Evolutionary conservation across 371 early-diverging fungal species (phyloP).

Genomic region (Mortierella sp.): DNA sequence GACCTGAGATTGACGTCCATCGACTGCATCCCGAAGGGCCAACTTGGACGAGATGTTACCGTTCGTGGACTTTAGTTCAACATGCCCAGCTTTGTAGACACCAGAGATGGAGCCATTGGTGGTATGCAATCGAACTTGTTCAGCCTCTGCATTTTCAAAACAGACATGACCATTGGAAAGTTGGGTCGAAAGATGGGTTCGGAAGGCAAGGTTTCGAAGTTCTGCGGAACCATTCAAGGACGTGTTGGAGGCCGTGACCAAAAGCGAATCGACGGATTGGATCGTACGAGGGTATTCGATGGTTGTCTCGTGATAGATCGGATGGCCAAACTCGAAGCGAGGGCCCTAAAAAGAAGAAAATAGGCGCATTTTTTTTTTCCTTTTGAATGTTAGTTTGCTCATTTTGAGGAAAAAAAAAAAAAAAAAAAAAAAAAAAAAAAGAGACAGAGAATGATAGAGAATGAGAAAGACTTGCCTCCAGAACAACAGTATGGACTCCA

Average conservation of each 20-base stretch:
- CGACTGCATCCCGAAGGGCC: constrained; percentile 15
- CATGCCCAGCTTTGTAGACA: constrained; percentile 18
- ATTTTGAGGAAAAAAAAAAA: too few species aligned
- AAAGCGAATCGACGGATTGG: constrained; percentile 4
- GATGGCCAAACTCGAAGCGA: not conserved
- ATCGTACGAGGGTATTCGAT: constrained; percentile 25
- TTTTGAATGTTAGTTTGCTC: too few species aligned
- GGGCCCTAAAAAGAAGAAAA: constrained; percentile 10
- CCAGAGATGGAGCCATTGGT: constrained; percentile 27
- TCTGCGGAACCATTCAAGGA: not conserved
- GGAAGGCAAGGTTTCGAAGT: constrained; percentile 22
- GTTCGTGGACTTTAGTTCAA: constrained; percentile 18
- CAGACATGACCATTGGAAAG: constrained; percentile 29
- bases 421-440: not conserved
- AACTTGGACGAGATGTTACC: constrained; percentile 24
- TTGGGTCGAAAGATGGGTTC: constrained; percentile 6
- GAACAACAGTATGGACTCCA: constrained; percentile 11
- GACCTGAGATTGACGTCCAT: constrained; percentile 17
- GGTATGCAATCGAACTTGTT: constrained; percentile 14
- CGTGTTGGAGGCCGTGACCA: constrained; percentile 22
- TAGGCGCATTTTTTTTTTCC: too few species aligned
- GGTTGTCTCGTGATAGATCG: constrained; percentile 38
- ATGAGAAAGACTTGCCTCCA: constrained; percentile 37
- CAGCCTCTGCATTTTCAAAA: constrained; percentile 12
- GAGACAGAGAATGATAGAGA: not conserved